Base-by-base conservation (phyloP, 1,284 basidiomycete genomes). In the Trametes versicolor region DNA sequence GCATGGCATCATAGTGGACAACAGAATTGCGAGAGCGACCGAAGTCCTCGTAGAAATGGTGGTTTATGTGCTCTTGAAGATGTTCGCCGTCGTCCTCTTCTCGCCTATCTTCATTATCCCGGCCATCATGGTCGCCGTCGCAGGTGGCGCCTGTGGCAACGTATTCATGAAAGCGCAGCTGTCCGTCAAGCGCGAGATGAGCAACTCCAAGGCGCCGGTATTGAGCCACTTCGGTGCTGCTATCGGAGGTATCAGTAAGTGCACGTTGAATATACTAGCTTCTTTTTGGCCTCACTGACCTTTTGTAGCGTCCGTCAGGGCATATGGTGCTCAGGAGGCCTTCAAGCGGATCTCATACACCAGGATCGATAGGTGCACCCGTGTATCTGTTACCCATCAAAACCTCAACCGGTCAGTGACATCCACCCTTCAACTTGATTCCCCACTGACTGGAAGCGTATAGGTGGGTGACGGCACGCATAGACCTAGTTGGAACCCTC, bases 101-200 rank as follows among this genome's bases (percentile, higher is more conserved):
- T 82, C 85, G 0, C 85, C 83, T 0, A 60, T 76, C 9, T 78
- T 83, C 70, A 34, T 79, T 32, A 37, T 81, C 15, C 82, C 82
- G 15, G 79, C 79, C 19, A 53, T 79, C 19, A 12, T 75, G 58
- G 77, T 88, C 25, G 79, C 80, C 9, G 69, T 77, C 4, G 29
- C 85, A 5, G 86, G 86, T 21, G 81, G 73, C 10, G 75, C 79
- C 71, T 75, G 82, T 43, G 85, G 79, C n/a, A 73, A 79, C 54
- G 73, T 88, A 23, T 88, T 87, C 70, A 90, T 94, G 72, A 86
- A 86, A 69, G 87, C 88, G 12, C 92, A 94, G 73, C 79, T 94
- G 25, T 85, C 87, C 19, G 89, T 93, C 49, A 94, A 94, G 72
- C 83, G 89, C 19, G 87, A 91, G 73, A 87, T 88, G 87, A 87